Percentiles rank a stretch among this genome's conserved stretches.
phyloP scores from a whole-genome alignment of 202 grass and related monocot species.

The Digitaria exilis region DNA sequence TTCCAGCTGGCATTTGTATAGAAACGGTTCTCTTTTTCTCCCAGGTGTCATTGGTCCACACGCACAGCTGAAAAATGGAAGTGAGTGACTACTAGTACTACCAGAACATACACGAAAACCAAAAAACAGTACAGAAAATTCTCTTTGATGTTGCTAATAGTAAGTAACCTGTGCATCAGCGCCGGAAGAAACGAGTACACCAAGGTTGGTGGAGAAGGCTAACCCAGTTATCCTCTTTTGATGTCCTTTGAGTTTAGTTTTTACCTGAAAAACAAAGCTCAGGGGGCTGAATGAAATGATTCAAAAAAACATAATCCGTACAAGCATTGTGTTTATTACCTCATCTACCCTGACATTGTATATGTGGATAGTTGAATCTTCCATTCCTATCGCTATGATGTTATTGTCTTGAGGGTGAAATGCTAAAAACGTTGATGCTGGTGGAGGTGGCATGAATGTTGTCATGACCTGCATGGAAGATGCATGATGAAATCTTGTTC shows the following conservation, averaged over 20 bases:
- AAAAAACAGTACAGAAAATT: background rate
- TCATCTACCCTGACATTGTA: slow-evolving; percentile 99
- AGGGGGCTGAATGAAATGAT: slow-evolving; percentile 42
- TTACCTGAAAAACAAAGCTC: slow-evolving; percentile 63
- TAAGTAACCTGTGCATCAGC: slow-evolving; percentile 86
- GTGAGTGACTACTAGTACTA: background rate
- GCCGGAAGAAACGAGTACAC: slow-evolving; percentile 89
- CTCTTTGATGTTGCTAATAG: too few relatives aligned
- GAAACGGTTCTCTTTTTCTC: slow-evolving; percentile 82
- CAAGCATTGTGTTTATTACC: slow-evolving; percentile 45
- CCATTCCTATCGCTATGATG: slow-evolving; percentile 99
- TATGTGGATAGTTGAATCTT: slow-evolving; percentile 99
- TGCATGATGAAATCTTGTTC: slow-evolving; percentile 27
- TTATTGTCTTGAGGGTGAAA: slow-evolving; percentile 98
- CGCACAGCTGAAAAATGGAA: slow-evolving; percentile 69
- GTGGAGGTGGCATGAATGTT: slow-evolving; percentile 89
- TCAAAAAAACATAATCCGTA: slow-evolving; percentile 17
- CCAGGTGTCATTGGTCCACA: slow-evolving; percentile 87
- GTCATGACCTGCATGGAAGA: slow-evolving; percentile 83
- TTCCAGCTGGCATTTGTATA: slow-evolving; percentile 82
- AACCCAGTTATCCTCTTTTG: slow-evolving; percentile 92
- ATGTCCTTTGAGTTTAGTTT: slow-evolving; percentile 91
- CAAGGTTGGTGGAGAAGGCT: slow-evolving; percentile 74
- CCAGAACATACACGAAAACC: background rate
- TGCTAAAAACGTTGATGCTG: slow-evolving; percentile 91